Base-by-base conservation (phyloP, 2,329 filamentous ascomycete species). In the Nannizziopsis arthrosporioides region DNA sequence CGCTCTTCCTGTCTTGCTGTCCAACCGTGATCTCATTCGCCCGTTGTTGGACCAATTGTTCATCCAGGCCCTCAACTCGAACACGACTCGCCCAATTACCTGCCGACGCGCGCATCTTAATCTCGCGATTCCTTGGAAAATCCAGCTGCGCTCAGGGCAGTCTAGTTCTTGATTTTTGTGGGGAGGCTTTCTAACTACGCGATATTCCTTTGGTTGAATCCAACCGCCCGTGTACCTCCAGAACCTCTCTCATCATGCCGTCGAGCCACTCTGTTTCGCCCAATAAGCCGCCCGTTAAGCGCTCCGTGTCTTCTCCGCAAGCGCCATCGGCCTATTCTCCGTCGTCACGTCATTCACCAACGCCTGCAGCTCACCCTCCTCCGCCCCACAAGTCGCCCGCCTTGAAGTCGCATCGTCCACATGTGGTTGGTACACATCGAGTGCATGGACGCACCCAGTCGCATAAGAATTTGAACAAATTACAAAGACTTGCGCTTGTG, bases 391-490 rank as follows among this genome's bases (percentile, higher is more conserved):
- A 63, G 55, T 47, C 55, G 12, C 45, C 56, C 36, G 51, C 58
- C 19, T 63, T 65, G 49, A 66, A 66, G 51, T 54, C 57, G 31
- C 63, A 67, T 54, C 65, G 68, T 38, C 58, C 67, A 32, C 68
- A 72, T 60, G 59, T 69, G 32, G 68, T 71, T 38, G 68, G 59
- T 40, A 60, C 59, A 36, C 61, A 67, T 58, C 66, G 65, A 44
- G 57, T 58, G 43, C 68, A 71, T 52, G 59, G 59, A 42, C 64
- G 68, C 48, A 71, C 69, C 52, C 62, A 63, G 8, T 72, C 69
- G 7, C 61, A 65, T 49, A 71, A 70, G 56, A 68, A 68, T 45
- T 56, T 71, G 42, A 66, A 65, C 54, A 71, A 70, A 54, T 53
- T 69, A 32, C 65, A 68, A 45, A 61, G 63, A 42, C 55, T 68